Evolutionary conservation across 257 asterid genomes (phyloP).

Genomic region (Jaltomata sinuosa): DNA sequence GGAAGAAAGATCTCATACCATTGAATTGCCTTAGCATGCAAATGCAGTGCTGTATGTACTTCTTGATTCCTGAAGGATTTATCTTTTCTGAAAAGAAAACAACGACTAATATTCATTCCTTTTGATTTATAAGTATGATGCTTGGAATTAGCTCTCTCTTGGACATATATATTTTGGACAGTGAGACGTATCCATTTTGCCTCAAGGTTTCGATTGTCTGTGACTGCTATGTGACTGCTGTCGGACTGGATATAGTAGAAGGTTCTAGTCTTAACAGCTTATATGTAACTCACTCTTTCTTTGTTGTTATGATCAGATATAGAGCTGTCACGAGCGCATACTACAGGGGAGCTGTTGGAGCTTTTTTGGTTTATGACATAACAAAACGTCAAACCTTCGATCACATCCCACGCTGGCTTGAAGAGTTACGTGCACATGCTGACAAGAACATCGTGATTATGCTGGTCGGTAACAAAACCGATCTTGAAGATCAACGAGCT

Average conservation of each 20-base stretch:
- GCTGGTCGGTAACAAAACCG: constrained; percentile 63
- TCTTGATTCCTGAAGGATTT: too few relatives aligned
- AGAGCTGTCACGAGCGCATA: constrained; percentile 86
- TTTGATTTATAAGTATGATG: background rate
- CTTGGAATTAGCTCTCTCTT: background rate
- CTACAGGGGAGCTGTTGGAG: constrained; percentile 80
- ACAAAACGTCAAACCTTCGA: constrained; percentile 66
- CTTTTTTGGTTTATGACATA: constrained; percentile 68
- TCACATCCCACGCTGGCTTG: constrained; percentile 83
- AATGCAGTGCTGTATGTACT: too few relatives aligned
- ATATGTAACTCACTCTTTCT: background rate
- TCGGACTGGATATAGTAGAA: too few relatives aligned
- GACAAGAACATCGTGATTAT: constrained; percentile 70
- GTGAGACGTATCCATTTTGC: too few relatives aligned
- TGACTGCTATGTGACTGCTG: too few relatives aligned
- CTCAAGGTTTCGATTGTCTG: too few relatives aligned
- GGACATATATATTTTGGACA: too few relatives aligned
- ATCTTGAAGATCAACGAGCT: constrained; percentile 56
- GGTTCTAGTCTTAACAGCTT: background rate
- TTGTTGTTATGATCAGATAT: constrained; percentile 32
- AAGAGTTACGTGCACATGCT: constrained; percentile 33
- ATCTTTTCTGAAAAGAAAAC: too few relatives aligned
- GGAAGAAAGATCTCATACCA: too few relatives aligned
- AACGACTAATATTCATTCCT: background rate
- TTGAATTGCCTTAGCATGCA: too few relatives aligned